Evolutionary conservation across 768 basidiomycete species (phyloP).

Genomic region (Psilocybe cubensis): DNA sequence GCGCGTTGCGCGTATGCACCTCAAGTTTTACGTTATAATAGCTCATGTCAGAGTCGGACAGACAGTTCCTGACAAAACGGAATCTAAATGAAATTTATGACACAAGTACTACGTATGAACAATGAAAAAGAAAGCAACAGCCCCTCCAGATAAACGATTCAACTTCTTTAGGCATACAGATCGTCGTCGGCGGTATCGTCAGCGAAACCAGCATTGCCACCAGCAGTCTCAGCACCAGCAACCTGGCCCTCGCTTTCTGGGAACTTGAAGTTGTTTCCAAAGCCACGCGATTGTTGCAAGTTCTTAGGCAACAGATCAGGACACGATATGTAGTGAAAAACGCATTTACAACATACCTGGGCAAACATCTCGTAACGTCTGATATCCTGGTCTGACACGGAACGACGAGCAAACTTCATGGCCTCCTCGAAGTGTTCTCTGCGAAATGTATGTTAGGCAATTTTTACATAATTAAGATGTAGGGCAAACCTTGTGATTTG

Average conservation of each 20-base stretch:
- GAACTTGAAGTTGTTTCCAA: slow-evolving; percentile 98
- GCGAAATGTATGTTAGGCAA: background rate
- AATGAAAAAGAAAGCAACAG: slow-evolving; percentile 3
- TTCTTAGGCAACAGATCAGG: slow-evolving; percentile 50
- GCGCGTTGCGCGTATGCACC: background rate
- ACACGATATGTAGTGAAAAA: background rate
- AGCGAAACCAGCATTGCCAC: slow-evolving; percentile 76
- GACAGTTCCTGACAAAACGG: background rate
- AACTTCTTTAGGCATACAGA: slow-evolving; percentile 71
- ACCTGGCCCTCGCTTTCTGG: slow-evolving; percentile 66
- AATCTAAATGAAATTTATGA: background rate
- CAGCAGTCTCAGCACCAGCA: slow-evolving; percentile 41
- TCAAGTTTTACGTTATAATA: background rate
- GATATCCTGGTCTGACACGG: slow-evolving; percentile 96
- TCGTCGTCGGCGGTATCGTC: slow-evolving; percentile 92
- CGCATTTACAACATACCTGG: slow-evolving; percentile 54
- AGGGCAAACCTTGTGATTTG: slow-evolving; percentile 70
- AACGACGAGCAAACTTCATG: slow-evolving; percentile 96
- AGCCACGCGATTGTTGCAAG: slow-evolving; percentile 88
- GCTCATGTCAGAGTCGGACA: background rate
- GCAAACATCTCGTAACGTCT: slow-evolving; percentile 98
- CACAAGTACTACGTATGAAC: slow-evolving; percentile 6
- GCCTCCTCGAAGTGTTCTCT: slow-evolving; percentile 98
- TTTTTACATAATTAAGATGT: slow-evolving; percentile 6
- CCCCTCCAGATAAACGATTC: background rate